Evolutionary conservation across 192 early-diverging fungal species (phyloP), one percentile per base, ranked within the genome.

Genomic region (Borealophlyctis nickersoniae): DNA sequence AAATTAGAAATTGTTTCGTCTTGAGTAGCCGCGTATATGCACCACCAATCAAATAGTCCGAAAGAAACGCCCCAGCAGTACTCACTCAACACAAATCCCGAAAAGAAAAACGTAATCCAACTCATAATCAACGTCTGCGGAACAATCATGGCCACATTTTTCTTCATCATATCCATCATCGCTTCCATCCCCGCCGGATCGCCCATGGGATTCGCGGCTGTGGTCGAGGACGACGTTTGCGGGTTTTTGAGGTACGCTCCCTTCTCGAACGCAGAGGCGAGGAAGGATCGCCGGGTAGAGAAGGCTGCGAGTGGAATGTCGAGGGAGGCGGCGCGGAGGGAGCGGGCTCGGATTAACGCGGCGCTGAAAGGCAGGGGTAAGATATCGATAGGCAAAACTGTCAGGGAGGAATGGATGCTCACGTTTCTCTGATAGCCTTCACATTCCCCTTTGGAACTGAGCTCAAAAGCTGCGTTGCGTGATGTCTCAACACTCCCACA

Each of bases 81-180:
- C 87, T 49, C 78, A 93, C 91, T 93, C 53, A 96, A 81, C 35
- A 98, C 87, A 71, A 98, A 98, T 56, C 96, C 96, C 26, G 90
- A 91, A 76, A 98, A 98, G 82, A 98, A 98, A 77, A 93, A 97
- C 60, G 92, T 92, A 77, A 98, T 92, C 95, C 95, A 98, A 31
- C 85, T 89, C 96, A 98, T 98, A 77, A 98, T 97, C 9, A 98
- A 71, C 48, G 92, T 95, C 75, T 98, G 96, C 48, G 96, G 96
- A n/a, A 98, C 86, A 75, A 98, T 91, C 80, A 93, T 95, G 68
- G 88, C 86, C 81, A 98, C 88, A 78, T 94, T 92, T 78, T 96
- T 93, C 81, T 96, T 98, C 92, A 97, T 90, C 68, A 90, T 89
- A 28, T 94, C 93, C 94, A 95, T 97, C 91, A 95, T 97, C 52